Conservation (phyloP, 371 early-diverging fungal species). For the Circinella umbellata region DNA sequence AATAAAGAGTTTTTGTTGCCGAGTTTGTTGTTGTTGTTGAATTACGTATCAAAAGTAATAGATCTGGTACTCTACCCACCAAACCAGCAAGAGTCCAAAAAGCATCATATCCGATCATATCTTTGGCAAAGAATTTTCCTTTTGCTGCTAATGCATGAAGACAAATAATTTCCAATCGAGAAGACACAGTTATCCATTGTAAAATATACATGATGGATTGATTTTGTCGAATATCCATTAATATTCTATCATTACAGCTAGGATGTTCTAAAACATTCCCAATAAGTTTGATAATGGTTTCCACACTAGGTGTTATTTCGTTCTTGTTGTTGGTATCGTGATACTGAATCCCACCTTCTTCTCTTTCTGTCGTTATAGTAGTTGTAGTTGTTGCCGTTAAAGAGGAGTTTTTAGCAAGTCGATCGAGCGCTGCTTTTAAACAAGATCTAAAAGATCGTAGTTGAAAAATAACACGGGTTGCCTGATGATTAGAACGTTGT, state of each 20-base stretch:
- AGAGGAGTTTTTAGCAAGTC: neutral
- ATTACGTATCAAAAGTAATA: too few species aligned
- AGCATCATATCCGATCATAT: constrained; percentile 11
- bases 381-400: neutral
- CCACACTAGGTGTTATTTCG: neutral
- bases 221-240: constrained; percentile 2
- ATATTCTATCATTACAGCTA: constrained; percentile 1
- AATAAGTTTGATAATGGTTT: constrained; percentile 8
- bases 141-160: constrained; percentile 14
- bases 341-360: neutral
- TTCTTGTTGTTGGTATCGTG: neutral
- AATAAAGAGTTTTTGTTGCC: neutral
- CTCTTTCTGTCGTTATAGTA: too few species aligned
- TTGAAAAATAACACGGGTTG: neutral
- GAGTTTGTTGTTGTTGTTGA: neutral
- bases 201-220: constrained; percentile 3
- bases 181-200: neutral
- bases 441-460: constrained; percentile 12
- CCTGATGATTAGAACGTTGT: neutral
- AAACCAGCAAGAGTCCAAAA: constrained; percentile 10
- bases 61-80: constrained; percentile 5
- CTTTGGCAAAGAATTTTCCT: constrained; percentile 15
- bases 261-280: constrained; percentile 9
- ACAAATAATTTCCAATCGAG: neutral
- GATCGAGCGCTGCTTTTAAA: constrained; percentile 11